These are phyloP conservation scores for Phaeosphaeriaceae sp. DNA, from an alignment of 2,329 filamentous ascomycete genomes.

Conservation along the genomic window DNA sequence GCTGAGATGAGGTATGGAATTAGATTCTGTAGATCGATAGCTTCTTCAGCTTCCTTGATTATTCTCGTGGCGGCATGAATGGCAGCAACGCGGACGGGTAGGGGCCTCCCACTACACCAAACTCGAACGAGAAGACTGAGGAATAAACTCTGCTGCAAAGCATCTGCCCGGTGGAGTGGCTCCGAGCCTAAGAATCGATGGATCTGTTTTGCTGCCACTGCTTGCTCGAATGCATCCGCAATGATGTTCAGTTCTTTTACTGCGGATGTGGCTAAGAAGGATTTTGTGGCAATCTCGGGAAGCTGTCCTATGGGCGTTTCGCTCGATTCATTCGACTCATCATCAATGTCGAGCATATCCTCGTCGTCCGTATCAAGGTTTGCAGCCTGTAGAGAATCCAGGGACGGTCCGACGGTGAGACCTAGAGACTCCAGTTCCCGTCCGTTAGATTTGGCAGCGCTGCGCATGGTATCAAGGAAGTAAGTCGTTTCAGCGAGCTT, in stretches of 20 bases:
- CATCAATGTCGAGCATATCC: conserved; percentile 58
- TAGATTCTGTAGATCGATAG: conserved; percentile 75
- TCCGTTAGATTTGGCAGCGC: conserved; percentile 69
- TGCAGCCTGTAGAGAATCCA: conserved; percentile 18
- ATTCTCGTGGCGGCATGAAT: conserved; percentile 60
- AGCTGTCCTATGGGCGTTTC: conserved; percentile 21
- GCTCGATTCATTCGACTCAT: conserved; percentile 40
- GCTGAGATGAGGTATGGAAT: conserved; percentile 82
- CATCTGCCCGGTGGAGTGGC: conserved; percentile 61
- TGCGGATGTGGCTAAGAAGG: conserved; percentile 32
- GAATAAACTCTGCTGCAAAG: conserved; percentile 68
- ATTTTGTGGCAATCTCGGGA: conserved; percentile 34
- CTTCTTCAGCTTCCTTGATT: conserved; percentile 44
- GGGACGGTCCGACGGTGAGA: conserved; percentile 46
- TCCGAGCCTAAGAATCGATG: conserved; percentile 60
- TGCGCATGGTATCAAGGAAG: conserved; percentile 65
- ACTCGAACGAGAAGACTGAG: conserved; percentile 77
- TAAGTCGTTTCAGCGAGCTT: conserved; percentile 36
- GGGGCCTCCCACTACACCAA: conserved; percentile 75
- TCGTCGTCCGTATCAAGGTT: conserved; percentile 54
- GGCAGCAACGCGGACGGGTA: conserved; percentile 71
- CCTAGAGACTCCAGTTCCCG: conserved; percentile 71
- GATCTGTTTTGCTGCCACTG: conserved; percentile 28
- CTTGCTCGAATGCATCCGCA: conserved; percentile 35
- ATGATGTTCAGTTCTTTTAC: conserved; percentile 38